These are phyloP conservation scores for Clarireedia hainanense DNA, from an alignment of 2,329 filamentous ascomycete genomes.

Conservation along the genomic window DNA sequence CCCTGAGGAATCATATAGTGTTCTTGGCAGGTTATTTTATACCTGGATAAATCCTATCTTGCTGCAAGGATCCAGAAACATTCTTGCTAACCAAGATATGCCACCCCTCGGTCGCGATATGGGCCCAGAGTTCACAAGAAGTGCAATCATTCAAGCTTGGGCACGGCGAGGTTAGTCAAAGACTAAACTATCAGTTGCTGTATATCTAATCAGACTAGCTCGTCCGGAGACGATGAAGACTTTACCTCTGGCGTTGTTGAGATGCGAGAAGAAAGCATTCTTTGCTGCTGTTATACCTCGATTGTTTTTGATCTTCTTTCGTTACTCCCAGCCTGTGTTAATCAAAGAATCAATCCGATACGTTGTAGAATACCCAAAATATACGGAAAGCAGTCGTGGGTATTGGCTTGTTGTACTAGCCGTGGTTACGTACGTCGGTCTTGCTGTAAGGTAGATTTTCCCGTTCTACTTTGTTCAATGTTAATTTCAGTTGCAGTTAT, in stretches of 20 bases:
- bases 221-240: constrained; percentile 22
- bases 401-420: constrained; percentile 1
- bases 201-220: constrained; percentile 5
- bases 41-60: constrained; percentile 22
- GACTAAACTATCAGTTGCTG: no score
- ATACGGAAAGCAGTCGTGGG: not conserved
- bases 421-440: not conserved
- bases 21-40: constrained; percentile 16
- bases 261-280: constrained; percentile 27
- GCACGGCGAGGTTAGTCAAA: constrained; percentile 13
- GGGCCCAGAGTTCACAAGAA: constrained; percentile 11
- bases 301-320: constrained; percentile 33
- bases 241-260: constrained; percentile 28
- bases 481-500: constrained; percentile 23
- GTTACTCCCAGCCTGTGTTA: constrained; percentile 35
- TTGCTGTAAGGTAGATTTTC: not conserved
- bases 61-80: constrained; percentile 12
- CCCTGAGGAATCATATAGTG: constrained; percentile 13
- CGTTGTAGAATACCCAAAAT: constrained; percentile 11
- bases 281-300: constrained; percentile 30
- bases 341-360: constrained; percentile 33
- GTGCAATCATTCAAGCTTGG: constrained; percentile 13
- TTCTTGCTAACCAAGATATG: constrained; percentile 16
- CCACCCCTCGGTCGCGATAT: constrained; percentile 15
- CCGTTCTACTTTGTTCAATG: not conserved